phyloP scores from a whole-genome alignment of 192 early-diverging fungal species.

The Gigaspora rosea region DNA sequence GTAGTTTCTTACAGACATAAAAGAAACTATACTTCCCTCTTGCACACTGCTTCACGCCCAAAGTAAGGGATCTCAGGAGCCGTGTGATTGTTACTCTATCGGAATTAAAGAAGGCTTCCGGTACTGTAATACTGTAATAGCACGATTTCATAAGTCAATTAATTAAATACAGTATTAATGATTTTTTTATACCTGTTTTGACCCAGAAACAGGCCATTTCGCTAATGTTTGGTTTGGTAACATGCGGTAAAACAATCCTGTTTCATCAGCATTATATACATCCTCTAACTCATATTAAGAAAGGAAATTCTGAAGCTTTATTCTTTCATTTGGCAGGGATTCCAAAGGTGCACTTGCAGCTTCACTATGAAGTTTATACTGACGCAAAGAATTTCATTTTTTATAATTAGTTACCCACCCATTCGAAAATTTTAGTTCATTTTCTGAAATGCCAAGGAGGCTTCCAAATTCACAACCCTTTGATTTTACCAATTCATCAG shows the following conservation, averaged over 20 bases:
- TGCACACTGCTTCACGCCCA: no score
- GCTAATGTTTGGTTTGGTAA: background rate
- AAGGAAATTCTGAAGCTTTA: background rate
- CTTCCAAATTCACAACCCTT: background rate
- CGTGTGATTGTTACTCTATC: no score
- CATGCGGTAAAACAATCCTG: background rate
- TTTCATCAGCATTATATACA: background rate
- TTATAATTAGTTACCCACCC: slow-evolving; percentile 11
- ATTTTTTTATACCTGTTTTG: background rate
- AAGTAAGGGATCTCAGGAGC: no score
- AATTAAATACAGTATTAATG: no score
- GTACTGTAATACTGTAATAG: no score
- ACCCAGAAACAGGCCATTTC: background rate
- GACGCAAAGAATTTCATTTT: background rate
- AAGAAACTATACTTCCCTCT: no score
- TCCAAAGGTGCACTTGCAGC: slow-evolving; percentile 14
- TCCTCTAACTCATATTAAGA: background rate
- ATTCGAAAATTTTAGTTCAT: slow-evolving; percentile 14
- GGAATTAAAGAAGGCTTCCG: no score
- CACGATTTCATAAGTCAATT: no score
- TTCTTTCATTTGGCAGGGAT: background rate
- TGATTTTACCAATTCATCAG: background rate
- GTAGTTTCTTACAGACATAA: no score
- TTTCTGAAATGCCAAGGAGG: background rate
- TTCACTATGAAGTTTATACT: slow-evolving; percentile 1